Evolutionary conservation across 2,329 filamentous ascomycete genomes (phyloP).

Genomic region (Didymella keratinophila): DNA sequence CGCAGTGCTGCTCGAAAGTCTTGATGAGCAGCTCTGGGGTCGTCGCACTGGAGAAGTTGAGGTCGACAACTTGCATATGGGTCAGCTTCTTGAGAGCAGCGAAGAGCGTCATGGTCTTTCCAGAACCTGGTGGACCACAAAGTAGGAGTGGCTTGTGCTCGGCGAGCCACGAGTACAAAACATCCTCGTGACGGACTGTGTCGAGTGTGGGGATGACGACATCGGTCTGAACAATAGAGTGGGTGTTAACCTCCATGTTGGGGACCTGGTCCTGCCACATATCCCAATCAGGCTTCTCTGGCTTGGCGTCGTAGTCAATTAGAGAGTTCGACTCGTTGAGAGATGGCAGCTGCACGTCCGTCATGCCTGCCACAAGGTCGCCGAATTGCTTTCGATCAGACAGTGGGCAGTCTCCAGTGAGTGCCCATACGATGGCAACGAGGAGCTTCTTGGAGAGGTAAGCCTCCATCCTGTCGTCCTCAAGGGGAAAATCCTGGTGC

Average conservation of each 20-base stretch:
- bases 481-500: slow-evolving; percentile 91
- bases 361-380: slow-evolving; percentile 80
- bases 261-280: slow-evolving; percentile 96
- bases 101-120: slow-evolving; percentile 99
- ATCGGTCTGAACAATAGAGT: slow-evolving; percentile 97
- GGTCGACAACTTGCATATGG: slow-evolving; percentile 98
- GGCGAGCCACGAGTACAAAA: slow-evolving; percentile 99
- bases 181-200: slow-evolving; percentile 96
- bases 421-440: slow-evolving; percentile 90
- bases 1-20: slow-evolving; percentile 99
- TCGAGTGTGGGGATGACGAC: slow-evolving; percentile 98
- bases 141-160: slow-evolving; percentile 97
- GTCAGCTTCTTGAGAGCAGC: slow-evolving; percentile 95
- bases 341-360: slow-evolving; percentile 84
- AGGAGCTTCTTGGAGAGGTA: slow-evolving; percentile 95
- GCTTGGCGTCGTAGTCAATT: slow-evolving; percentile 91
- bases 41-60: slow-evolving; percentile 99
- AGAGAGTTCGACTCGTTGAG: slow-evolving; percentile 81
- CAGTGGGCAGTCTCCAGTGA: slow-evolving; percentile 93
- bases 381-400: slow-evolving; percentile 88
- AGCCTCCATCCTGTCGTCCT: slow-evolving; percentile 85
- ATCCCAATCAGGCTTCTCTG: slow-evolving; percentile 88
- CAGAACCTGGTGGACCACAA: slow-evolving; percentile 95
- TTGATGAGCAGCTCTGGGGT: slow-evolving; percentile 98
- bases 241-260: slow-evolving; percentile 94